Conservation (phyloP, 2,329 filamentous ascomycete genomes). For the Talaromyces sp. region DNA sequence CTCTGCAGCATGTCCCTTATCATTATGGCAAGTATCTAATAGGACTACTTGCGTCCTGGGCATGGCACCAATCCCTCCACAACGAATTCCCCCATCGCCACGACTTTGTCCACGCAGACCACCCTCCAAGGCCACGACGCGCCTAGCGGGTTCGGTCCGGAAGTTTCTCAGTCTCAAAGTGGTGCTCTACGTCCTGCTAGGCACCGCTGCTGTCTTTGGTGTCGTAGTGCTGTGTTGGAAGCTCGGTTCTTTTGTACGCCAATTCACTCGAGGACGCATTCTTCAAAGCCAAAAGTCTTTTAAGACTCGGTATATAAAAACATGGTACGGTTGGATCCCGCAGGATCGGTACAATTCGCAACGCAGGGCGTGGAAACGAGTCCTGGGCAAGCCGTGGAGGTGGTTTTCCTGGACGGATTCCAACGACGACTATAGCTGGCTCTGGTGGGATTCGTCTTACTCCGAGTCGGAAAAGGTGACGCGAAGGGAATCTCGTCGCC, state of each 20-base stretch:
- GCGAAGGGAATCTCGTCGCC: background rate
- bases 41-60: background rate
- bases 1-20: background rate
- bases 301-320: slow-evolving; percentile 32
- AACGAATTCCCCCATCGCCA: background rate
- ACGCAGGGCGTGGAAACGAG: slow-evolving; percentile 20
- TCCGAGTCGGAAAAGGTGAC: background rate
- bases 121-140: slow-evolving; percentile 21
- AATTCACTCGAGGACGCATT: slow-evolving; percentile 30
- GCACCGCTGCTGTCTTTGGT: slow-evolving; percentile 34
- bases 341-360: slow-evolving; percentile 26
- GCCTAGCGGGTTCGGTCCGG: background rate
- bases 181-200: slow-evolving; percentile 30
- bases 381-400: slow-evolving; percentile 18
- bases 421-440: slow-evolving; percentile 32
- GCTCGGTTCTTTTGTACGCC: slow-evolving; percentile 31
- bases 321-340: slow-evolving; percentile 41
- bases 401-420: slow-evolving; percentile 32
- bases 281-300: slow-evolving; percentile 26
- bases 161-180: slow-evolving; percentile 26
- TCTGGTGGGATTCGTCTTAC: slow-evolving; percentile 38
- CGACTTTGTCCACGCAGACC: slow-evolving; percentile 17
- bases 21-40: slow-evolving; percentile 8
- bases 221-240: slow-evolving; percentile 37
- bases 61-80: slow-evolving; percentile 9